Conservation (phyloP, 305 asterid genomes). For the Solanum aculeatissimum region DNA sequence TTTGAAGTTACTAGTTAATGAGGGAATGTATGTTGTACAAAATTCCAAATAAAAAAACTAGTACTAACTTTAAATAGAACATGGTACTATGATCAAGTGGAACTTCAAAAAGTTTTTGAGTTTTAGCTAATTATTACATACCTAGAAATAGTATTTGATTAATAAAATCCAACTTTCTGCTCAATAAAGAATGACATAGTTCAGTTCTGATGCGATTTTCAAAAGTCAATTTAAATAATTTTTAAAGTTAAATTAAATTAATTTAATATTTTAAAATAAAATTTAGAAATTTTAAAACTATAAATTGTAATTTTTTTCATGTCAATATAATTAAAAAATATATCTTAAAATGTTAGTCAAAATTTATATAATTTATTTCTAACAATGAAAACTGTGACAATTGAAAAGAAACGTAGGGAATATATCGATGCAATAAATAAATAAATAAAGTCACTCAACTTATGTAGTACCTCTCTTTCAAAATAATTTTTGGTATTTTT, state of each 20-base stretch:
- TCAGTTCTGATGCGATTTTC: too few species aligned
- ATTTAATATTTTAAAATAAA: too few species aligned
- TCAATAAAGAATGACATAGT: conserved; percentile 1
- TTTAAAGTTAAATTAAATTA: too few species aligned
- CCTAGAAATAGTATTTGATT: not conserved
- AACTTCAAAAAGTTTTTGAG: not conserved
- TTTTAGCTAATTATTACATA: not conserved
- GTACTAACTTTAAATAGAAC: not conserved
- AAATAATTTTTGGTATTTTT: not conserved
- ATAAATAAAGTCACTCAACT: not conserved
- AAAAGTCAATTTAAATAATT: too few species aligned
- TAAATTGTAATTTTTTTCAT: too few species aligned
- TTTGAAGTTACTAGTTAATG: not conserved
- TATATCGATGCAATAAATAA: not conserved
- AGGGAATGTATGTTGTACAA: not conserved
- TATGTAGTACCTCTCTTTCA: not conserved
- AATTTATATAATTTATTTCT: too few species aligned
- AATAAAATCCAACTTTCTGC: conserved; percentile 9
- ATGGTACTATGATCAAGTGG: not conserved
- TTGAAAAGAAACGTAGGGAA: too few species aligned
- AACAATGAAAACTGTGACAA: too few species aligned
- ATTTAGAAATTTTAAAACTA: too few species aligned
- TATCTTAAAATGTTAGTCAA: too few species aligned
- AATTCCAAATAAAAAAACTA: not conserved
- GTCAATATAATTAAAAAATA: too few species aligned